A percentile compares a stretch with the other conserved stretches of the same genome.
These are phyloP conservation scores for Agroathelia rolfsii DNA, from an alignment of 1,284 basidiomycete genomes.

Conservation along the genomic window DNA sequence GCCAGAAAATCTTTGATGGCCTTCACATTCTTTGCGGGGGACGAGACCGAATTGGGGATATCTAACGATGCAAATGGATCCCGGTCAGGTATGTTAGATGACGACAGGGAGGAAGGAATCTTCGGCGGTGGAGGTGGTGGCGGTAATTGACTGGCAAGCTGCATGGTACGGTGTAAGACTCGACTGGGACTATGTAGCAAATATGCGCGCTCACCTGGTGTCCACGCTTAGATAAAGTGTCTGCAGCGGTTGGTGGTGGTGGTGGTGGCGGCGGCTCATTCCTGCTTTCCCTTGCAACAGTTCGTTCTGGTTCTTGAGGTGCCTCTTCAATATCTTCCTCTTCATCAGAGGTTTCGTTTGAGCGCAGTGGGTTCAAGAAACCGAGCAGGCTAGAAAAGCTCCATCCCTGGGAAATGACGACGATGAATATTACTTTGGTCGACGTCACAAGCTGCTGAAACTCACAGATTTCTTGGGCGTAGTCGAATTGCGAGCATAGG, in stretches of 20 bases:
- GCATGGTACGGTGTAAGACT: no score
- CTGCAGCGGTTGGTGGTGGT: no score
- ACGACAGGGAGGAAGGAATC: conserved; percentile 12
- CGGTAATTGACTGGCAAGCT: no score
- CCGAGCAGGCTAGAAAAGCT: conserved; percentile 35
- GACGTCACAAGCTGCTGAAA: conserved; percentile 6
- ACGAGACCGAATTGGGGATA: conserved; percentile 13
- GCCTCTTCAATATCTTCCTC: conserved; percentile 12
- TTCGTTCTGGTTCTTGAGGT: conserved; percentile 9
- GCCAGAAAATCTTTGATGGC: conserved; percentile 34
- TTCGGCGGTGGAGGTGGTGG: conserved; percentile 13
- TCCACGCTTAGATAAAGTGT: conserved; percentile 20
- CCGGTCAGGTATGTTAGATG: conserved; percentile 12
- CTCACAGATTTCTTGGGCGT: conserved; percentile 36
- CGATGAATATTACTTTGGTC: conserved; percentile 9
- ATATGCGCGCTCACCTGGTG: no score
- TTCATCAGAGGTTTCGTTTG: conserved; percentile 9
- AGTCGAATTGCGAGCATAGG: conserved; percentile 22
- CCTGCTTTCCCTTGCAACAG: no score
- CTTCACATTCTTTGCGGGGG: conserved; percentile 32
- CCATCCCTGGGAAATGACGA: conserved; percentile 32
- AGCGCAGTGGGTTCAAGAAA: conserved; percentile 36
- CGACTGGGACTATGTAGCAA: no score
- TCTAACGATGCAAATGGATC: conserved; percentile 13
- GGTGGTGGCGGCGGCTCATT: no score